These are phyloP conservation scores for Nymphaea thermarum DNA, from an alignment of 164 flowering plant genomes.

Conservation along the genomic window DNA sequence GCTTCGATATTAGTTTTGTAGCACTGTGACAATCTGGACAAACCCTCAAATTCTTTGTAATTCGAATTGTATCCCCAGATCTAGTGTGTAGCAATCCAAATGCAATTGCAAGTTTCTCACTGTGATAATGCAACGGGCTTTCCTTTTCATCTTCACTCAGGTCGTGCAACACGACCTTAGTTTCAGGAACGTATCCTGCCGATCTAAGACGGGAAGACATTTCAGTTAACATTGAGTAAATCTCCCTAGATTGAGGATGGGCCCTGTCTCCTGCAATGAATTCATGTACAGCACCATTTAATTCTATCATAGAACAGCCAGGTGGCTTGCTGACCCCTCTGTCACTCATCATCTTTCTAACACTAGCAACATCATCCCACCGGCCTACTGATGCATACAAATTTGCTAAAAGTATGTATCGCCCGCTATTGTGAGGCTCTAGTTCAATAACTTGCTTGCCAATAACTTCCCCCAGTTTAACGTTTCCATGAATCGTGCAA, in stretches of 20 bases:
- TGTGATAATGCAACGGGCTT: constrained; percentile 7
- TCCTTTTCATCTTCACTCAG: constrained; percentile 11
- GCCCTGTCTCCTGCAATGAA: constrained; percentile 10
- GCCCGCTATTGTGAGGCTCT: constrained; percentile 13
- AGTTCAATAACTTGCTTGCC: constrained; percentile 11
- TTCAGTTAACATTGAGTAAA: constrained; percentile 8
- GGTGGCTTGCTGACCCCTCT: constrained; percentile 10
- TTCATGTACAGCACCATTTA: constrained; percentile 9
- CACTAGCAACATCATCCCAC: constrained; percentile 12
- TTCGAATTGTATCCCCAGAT: constrained; percentile 7
- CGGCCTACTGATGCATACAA: constrained; percentile 9
- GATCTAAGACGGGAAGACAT: constrained; percentile 5
- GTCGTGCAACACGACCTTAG: constrained; percentile 7
- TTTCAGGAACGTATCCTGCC: constrained; percentile 8
- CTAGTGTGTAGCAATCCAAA: constrained; percentile 9
- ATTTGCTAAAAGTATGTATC: constrained; percentile 10
- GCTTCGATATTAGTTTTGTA: constrained; percentile 10
- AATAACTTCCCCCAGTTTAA: constrained; percentile 5
- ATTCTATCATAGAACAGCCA: constrained; percentile 13
- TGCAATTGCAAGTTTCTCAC: constrained; percentile 15
- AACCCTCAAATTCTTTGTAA: constrained; percentile 7
- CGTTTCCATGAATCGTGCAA: constrained; percentile 11
- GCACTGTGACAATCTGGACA: constrained; percentile 11
- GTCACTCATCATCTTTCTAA: constrained; percentile 11
- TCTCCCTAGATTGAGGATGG: constrained; percentile 11